A percentile compares a stretch with the other conserved stretches of the same genome.
Evolutionary conservation across 2,329 filamentous ascomycete species (phyloP).

Genomic region (Ilyonectria robusta): DNA sequence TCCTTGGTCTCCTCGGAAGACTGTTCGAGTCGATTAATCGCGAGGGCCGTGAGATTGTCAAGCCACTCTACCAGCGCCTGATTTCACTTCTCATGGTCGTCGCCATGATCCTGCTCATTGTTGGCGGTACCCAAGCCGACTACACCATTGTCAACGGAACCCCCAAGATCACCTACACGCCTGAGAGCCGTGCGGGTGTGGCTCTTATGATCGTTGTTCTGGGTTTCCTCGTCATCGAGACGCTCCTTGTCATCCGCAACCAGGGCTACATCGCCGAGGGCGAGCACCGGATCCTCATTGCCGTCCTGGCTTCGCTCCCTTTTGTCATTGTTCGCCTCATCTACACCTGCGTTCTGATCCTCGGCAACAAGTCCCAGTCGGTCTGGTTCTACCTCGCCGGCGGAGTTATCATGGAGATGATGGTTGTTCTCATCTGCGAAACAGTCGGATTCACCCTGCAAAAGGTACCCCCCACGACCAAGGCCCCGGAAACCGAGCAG

Average conservation of each 20-base stretch:
- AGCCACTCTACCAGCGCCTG: conserved; percentile 50
- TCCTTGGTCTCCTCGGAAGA: conserved; percentile 51
- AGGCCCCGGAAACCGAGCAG: conserved; percentile 24
- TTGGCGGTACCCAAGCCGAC: conserved; percentile 49
- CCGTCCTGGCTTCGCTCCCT: conserved; percentile 52
- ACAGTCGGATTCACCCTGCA: conserved; percentile 49
- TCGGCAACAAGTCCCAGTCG: conserved; percentile 44
- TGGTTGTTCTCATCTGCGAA: conserved; percentile 50
- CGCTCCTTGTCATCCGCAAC: conserved; percentile 57
- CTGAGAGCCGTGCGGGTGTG: conserved; percentile 46
- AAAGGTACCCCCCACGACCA: conserved; percentile 36
- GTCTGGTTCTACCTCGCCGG: conserved; percentile 52
- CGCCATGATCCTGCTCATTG: conserved; percentile 53
- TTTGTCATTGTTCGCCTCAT: conserved; percentile 52
- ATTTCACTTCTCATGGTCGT: conserved; percentile 60
- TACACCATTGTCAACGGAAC: conserved; percentile 40
- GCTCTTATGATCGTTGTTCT: conserved; percentile 54
- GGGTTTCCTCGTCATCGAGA: conserved; percentile 58
- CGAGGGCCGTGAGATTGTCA: conserved; percentile 47
- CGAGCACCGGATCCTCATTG: conserved; percentile 69
- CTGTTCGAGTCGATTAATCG: conserved; percentile 64
- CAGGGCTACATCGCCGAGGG: conserved; percentile 59
- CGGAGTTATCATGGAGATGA: conserved; percentile 53
- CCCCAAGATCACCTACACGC: conserved; percentile 47
- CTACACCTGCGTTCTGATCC: conserved; percentile 50